These are phyloP conservation scores for Piromyces finnis DNA, from an alignment of 192 early-diverging fungal species.

Conservation along the genomic window DNA sequence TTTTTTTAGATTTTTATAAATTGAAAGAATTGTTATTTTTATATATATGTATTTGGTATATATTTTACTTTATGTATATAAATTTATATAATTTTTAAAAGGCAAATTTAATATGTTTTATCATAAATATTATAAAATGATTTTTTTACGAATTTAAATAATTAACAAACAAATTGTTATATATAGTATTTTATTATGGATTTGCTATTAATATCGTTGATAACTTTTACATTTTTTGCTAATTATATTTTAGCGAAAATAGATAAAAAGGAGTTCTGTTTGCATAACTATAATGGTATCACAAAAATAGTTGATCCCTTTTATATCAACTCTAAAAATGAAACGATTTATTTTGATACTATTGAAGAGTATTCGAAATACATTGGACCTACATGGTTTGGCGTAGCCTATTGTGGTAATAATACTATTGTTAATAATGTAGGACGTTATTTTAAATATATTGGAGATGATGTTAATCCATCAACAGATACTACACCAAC, in stretches of 20 bases:
- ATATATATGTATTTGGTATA: too few species aligned
- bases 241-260: neutral
- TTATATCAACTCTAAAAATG: neutral
- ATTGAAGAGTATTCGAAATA: neutral
- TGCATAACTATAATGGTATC: neutral
- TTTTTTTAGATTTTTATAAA: too few species aligned
- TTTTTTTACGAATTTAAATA: neutral
- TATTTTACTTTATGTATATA: too few species aligned
- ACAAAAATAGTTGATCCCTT: neutral
- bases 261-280: neutral
- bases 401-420: too few species aligned
- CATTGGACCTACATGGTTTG: too few species aligned
- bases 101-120: neutral
- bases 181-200: neutral
- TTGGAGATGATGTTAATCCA: too few species aligned
- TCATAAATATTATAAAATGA: neutral
- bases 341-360: neutral
- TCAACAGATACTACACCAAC: too few species aligned
- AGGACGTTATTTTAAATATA: too few species aligned
- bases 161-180: neutral
- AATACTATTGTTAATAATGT: too few species aligned
- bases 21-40: too few species aligned
- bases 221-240: neutral
- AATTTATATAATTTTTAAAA: too few species aligned
- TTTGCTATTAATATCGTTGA: neutral